A percentile compares a stretch with the other conserved stretches of the same genome.
Conservation (phyloP, 345 rosid genomes). For the Erucastrum elatum region DNA sequence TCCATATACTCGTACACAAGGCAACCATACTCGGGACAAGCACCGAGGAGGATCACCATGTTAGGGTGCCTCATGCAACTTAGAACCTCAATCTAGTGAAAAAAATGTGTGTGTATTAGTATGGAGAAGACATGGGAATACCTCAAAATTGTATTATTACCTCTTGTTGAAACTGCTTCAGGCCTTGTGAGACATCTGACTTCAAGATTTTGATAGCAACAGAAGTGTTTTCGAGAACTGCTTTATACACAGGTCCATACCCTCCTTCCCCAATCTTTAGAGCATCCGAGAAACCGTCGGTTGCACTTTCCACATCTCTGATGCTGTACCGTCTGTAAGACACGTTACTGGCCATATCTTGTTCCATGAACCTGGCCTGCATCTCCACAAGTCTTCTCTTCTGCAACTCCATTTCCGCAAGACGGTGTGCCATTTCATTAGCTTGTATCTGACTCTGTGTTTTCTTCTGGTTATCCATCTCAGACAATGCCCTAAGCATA, state of each 20-base stretch:
- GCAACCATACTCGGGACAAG: slow-evolving; percentile 86
- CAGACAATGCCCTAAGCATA: slow-evolving; percentile 46
- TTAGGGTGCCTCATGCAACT: slow-evolving; percentile 85
- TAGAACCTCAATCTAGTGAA: slow-evolving; percentile 53
- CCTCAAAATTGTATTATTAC: slow-evolving; percentile 40
- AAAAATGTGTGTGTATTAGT: too few species aligned
- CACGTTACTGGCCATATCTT: slow-evolving; percentile 34
- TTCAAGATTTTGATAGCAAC: slow-evolving; percentile 82
- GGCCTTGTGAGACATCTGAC: slow-evolving; percentile 71
- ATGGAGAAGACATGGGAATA: too few species aligned
- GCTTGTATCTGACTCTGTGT: slow-evolving; percentile 46
- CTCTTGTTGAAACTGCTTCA: slow-evolving; percentile 76
- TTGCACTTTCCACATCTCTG: slow-evolving; percentile 65
- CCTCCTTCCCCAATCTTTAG: slow-evolving; percentile 89
- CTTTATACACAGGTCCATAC: slow-evolving; percentile 78
- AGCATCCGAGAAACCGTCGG: slow-evolving; percentile 52
- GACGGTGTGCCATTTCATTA: slow-evolving; percentile 40
- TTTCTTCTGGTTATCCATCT: slow-evolving; percentile 50
- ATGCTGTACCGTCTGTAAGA: slow-evolving; percentile 59
- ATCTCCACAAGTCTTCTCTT: slow-evolving; percentile 50
- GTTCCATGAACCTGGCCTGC: slow-evolving; percentile 43
- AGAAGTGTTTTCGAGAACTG: slow-evolving; percentile 49
- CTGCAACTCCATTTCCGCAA: slow-evolving; percentile 49
- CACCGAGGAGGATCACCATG: slow-evolving; percentile 85
- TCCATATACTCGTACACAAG: slow-evolving; percentile 88